phyloP scores from a whole-genome alignment of 192 early-diverging fungal species.

The Gonapodya prolifera region DNA sequence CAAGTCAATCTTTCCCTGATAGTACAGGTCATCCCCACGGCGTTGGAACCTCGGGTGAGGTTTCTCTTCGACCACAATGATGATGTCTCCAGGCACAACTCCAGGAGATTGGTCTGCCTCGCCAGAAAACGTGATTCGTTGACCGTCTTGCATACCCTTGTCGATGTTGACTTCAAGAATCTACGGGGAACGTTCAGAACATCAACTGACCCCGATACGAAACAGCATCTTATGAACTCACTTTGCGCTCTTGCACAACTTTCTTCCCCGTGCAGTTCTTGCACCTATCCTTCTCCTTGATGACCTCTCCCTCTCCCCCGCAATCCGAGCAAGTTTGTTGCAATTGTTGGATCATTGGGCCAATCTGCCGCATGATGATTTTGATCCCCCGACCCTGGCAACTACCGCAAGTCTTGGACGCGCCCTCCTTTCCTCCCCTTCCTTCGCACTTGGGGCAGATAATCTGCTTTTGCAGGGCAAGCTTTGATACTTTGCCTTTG shows the following conservation, averaged over 20 bases:
- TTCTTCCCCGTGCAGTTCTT: constrained; percentile 84
- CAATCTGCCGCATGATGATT: constrained; percentile 84
- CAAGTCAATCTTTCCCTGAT: constrained; percentile 87
- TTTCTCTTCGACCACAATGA: constrained; percentile 95
- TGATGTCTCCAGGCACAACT: constrained; percentile 91
- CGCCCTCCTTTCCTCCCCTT: constrained; percentile 89
- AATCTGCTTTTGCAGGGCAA: constrained; percentile 91
- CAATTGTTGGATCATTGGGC: constrained; percentile 99
- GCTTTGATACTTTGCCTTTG: constrained; percentile 81
- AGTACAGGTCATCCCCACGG: constrained; percentile 82
- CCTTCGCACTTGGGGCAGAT: constrained; percentile 86
- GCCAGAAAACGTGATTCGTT: constrained; percentile 87
- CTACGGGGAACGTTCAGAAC: constrained; percentile 10
- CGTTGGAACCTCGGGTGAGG: constrained; percentile 87
- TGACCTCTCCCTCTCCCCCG: constrained; percentile 80
- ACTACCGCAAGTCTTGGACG: constrained; percentile 64
- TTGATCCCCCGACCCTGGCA: constrained; percentile 89
- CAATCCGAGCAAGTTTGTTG: constrained; percentile 92
- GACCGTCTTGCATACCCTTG: constrained; percentile 93
- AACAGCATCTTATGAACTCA: constrained; percentile 14
- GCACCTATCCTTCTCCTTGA: constrained; percentile 84
- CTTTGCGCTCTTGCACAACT: constrained; percentile 76
- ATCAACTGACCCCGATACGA: not conserved
- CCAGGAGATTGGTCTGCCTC: constrained; percentile 95
- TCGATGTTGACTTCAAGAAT: constrained; percentile 94